Evolutionary conservation across 306 rosid species (phyloP), one percentile per base, ranked within the genome.

Genomic region (Albizia julibrissin): DNA sequence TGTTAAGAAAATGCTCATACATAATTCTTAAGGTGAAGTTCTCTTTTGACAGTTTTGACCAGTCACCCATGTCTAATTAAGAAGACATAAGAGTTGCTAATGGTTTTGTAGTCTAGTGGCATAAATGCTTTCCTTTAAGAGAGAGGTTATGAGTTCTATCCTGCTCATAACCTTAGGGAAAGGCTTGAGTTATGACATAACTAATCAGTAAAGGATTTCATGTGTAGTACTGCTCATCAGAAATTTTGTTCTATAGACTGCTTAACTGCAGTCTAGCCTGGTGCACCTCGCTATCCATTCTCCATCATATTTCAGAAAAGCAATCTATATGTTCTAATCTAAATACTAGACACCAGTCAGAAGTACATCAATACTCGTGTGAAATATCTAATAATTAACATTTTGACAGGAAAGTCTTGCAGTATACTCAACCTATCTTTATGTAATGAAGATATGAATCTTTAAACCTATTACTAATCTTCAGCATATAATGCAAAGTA

Each of bases 31-130:
- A 85, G 5, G 97, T 89, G 79, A 92, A 94, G 83, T 87, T 90
- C 79, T 97, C 96, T 90, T 90, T 96, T 59, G 91, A 89, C 71
- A 93, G 91, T 89, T 93, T 93, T 82, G 86, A 92, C n/a, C 92
- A 90, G 81, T 93, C 94, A 69, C 97, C 95, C 97, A 93, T 93
- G 68, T 94, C 97, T 82, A 84, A 61, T 52, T 47, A 43, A n/a
- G n/a, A n/a, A n/a, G n/a, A n/a, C n/a, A n/a, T n/a, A n/a, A n/a
- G n/a, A n/a, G n/a, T n/a, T n/a, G n/a, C n/a, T n/a, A n/a, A n/a
- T n/a, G n/a, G n/a, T n/a, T n/a, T n/a, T n/a, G n/a, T n/a, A n/a
- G n/a, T n/a, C n/a, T n/a, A n/a, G n/a, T n/a, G n/a, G n/a, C n/a
- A n/a, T n/a, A n/a, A n/a, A n/a, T n/a, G n/a, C n/a, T n/a, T n/a